Evolutionary conservation across 495 filamentous ascomycete species (phyloP).

Genomic region (Staphylotrichum longicolle): DNA sequence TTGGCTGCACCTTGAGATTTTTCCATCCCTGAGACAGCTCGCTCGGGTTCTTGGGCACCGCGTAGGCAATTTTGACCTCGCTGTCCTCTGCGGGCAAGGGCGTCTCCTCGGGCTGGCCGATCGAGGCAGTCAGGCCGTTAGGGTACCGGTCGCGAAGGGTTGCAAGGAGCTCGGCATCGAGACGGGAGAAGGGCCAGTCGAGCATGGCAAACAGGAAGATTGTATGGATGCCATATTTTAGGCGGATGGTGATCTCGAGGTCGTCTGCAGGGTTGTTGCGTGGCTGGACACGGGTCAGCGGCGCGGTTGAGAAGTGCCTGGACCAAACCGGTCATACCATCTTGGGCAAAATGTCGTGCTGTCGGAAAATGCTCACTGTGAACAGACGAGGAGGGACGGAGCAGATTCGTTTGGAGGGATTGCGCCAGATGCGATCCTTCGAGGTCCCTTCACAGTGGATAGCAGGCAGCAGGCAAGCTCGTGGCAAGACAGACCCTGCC

Average conservation of each 20-base stretch:
- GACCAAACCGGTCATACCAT: background rate
- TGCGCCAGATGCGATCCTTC: no score
- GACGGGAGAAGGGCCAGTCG: constrained; percentile 55
- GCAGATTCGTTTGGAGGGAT: no score
- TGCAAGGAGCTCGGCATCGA: constrained; percentile 65
- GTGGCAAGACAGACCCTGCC: background rate
- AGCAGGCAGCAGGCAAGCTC: no score
- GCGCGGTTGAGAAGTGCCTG: background rate
- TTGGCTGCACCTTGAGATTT: constrained; percentile 33
- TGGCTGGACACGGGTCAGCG: background rate
- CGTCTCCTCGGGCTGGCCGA: constrained; percentile 22
- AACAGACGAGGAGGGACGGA: background rate
- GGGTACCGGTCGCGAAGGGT: constrained; percentile 50
- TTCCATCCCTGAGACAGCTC: constrained; percentile 45
- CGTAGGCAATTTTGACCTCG: constrained; percentile 44
- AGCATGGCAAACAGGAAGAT: constrained; percentile 68
- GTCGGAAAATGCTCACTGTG: background rate
- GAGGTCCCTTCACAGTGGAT: no score
- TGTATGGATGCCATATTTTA: constrained; percentile 78
- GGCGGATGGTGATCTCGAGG: constrained; percentile 61
- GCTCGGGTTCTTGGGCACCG: constrained; percentile 31
- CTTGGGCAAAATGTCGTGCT: background rate
- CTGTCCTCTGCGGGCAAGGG: constrained; percentile 38
- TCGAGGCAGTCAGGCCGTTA: constrained; percentile 39
- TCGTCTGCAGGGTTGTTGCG: constrained; percentile 29